Evolutionary conservation across 805 yeast species (phyloP), one percentile per base, ranked within the genome.

Genomic region (Lachancea mirantina): DNA sequence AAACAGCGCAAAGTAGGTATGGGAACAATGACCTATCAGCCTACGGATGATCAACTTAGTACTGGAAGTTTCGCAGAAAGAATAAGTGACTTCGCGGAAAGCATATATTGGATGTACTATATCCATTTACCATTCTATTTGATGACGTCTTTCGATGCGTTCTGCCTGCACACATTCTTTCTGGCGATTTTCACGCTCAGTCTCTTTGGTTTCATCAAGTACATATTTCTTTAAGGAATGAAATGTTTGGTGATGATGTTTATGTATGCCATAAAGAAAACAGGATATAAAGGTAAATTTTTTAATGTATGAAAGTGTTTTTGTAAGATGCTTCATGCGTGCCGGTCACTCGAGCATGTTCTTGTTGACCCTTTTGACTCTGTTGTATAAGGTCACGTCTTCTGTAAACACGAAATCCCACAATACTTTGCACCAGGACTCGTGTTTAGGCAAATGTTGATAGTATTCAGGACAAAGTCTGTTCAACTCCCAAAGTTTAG

Each of bases 401-500:
- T 76, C 76, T 47, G 74, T 75, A 45, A 76, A 65, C 16, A 84
- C 66, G 46, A 87, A 87, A 58, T 79, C 76, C 53, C 72, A 72
- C 26, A 85, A 65, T 2, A 83, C 88, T 55, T 76, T 76, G 21
- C 74, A 61, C 96, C 96, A 87, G 21, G 87, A 76, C 23, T 70
- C 64, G 40, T 84, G 87, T 39, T 58, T 64, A 1, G 96, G 96
- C 36, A 87, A 66, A 3, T 84, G 83, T 26, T 72, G 80, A 54
- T 87, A 87, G 51, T 82, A 87, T 48, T 87, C 96, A 14, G 67
- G 53, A 3, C 95, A 95, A 19, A 83, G 71, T 28, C 59, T 52
- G 35, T 78, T 68, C 23, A 87, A 61, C 33, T 69, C 61, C 21
- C 82, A 83, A 30, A 87, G 62, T 41, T 76, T 73, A 1, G 92